phyloP scores from a whole-genome alignment of 352 stramenopile genomes.

The Globisporangium polare region DNA sequence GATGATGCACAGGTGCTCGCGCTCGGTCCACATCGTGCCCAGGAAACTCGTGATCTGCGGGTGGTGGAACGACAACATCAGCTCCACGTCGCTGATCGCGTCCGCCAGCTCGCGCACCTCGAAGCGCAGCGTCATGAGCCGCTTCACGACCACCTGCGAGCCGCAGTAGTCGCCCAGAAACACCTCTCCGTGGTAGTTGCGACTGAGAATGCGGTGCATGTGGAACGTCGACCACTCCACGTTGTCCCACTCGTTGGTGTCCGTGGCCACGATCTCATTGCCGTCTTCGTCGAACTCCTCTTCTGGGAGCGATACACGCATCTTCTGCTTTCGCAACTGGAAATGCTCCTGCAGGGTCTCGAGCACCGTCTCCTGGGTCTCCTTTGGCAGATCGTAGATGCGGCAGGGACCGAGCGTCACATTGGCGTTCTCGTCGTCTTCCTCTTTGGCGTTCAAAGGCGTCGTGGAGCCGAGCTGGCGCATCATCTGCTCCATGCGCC shows the following conservation, averaged over 20 bases:
- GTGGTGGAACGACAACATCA: slow-evolving; percentile 53
- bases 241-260: slow-evolving; percentile 11
- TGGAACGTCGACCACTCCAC: slow-evolving; percentile 39
- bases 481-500: slow-evolving; percentile 63
- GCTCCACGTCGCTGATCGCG: slow-evolving; percentile 73
- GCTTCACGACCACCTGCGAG: slow-evolving; percentile 61
- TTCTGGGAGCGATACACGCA: slow-evolving; percentile 6
- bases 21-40: slow-evolving; percentile 67
- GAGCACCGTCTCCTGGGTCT: slow-evolving; percentile 55
- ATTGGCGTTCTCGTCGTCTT: slow-evolving; percentile 19
- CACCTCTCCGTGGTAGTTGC: slow-evolving; percentile 58
- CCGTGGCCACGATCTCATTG: background rate
- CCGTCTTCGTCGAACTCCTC: background rate
- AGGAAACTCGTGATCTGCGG: slow-evolving; percentile 64
- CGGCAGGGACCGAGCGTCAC: slow-evolving; percentile 24
- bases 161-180: slow-evolving; percentile 59
- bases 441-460: slow-evolving; percentile 10
- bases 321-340: slow-evolving; percentile 44
- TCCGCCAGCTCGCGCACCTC: slow-evolving; percentile 51
- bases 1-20: slow-evolving; percentile 61
- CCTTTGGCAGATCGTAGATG: slow-evolving; percentile 55
- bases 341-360: slow-evolving; percentile 63
- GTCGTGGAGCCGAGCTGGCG: slow-evolving; percentile 34
- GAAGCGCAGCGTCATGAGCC: slow-evolving; percentile 61
- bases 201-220: slow-evolving; percentile 20